Base-by-base conservation (phyloP, 176 grass and related monocot genomes). In the Avena insularis region DNA sequence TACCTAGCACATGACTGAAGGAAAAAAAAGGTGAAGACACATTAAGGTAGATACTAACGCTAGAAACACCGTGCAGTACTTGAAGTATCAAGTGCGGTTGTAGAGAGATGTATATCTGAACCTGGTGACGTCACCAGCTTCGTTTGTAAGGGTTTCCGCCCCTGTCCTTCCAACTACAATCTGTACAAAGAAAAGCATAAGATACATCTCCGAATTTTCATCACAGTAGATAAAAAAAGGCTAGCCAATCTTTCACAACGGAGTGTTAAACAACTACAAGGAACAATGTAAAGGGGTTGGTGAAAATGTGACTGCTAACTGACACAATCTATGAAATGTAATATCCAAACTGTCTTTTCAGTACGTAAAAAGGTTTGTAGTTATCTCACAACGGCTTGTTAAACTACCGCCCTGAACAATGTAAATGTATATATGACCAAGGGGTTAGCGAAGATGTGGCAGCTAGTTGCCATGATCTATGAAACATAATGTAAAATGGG, bases 121-220 rank as follows among this genome's bases (percentile, higher is more conserved):
- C 96, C 96, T 98, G 64, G 96, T 98, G 12, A 98, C 90, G 84
- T 98, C 93, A 56, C 96, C 96, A 70, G 96, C 93, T 43, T 98
- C 97, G 4, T 98, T 98, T 59, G 94, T 98, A 59, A 98, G 97
- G 46, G 93, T 98, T 84, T 98, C 94, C 90, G 70, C 85, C 19
- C 97, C 97, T 63, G 90, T 96, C 66, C 94, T 92, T 83, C 97
- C 97, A 67, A 98, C 97, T 60, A 98, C 97, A 90, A 98, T 95
- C 95, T 98, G 81, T n/a, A 77, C 53, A 85, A 77, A 46, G 55
- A 23, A 88, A 71, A 45, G n/a, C 51, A 86, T 81, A 84, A 91
- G 82, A 89, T 69, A 77, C 29, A 2, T 12, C 6, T 19, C 49
- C 25, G 25, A 67, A 68, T 25, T 75, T 86, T 12, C 40, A 81